Base-by-base conservation (phyloP, 306 rosid genomes). In the Medicago ruthenica region DNA sequence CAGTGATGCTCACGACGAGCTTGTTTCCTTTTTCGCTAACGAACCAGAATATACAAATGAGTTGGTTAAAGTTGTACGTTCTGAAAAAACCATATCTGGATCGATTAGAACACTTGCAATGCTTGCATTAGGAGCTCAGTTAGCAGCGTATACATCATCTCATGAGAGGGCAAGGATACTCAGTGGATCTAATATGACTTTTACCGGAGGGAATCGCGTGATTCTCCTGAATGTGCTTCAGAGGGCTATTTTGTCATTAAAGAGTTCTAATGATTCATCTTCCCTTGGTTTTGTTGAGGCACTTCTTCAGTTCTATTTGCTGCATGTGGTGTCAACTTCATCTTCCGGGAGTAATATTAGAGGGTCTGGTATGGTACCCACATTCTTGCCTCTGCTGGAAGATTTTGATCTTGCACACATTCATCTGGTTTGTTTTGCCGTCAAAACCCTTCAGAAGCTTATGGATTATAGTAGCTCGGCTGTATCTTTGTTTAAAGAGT, bases 281-380 rank as follows among this genome's bases (percentile, higher is more conserved):
- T 88, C 95, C 40, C 90, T 92, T 75, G 93, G 96, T 36, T 94
- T 94, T 87, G 96, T 94, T 63, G 98, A 92, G 87, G 96, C 98
- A 24, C 96, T 94, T 65, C 98, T 94, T 86, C 97, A 92, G 84
- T 94, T 94, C 79, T 94, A 94, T 86, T 84, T 94, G 86, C 89
- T 94, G 12, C 98, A 94, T 85, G 97, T 92, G 70, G 96, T 94
- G 76, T 94, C 98, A 15, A 90, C 98, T 4, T 94, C 98, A 15
- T 82, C 95, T 76, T 86, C 98, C 5, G 98, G 98, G 84, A 94
- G 88, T 80, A 92, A 89, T 63, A 82, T 92, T 18, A 86, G 98
- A 84, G 97, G 95, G 70, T 94, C 97, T 67, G 97, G 98, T 83
- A 94, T 94, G 98, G 98, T 94, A 85, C 97, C 98, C 34, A 94